Evolutionary conservation across 108 stramenopile species (phyloP), one percentile per base, ranked within the genome.

Genomic region (Cyclotella baltica): DNA sequence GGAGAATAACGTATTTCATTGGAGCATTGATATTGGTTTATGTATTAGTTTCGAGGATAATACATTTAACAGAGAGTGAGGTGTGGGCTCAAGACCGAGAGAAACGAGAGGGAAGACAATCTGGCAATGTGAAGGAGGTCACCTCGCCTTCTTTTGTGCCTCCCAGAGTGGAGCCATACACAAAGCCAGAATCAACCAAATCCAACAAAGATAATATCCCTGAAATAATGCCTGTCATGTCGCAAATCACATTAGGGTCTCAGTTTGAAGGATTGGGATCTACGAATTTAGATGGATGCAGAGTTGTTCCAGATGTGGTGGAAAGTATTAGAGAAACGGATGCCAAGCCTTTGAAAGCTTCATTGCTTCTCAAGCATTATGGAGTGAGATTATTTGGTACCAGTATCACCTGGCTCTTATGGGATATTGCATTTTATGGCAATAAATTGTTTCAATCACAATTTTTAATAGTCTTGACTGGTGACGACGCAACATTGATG

Each of bases 351-450:
- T 53, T 67, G 5, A 77, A 78, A 74, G 58, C 33, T 19, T 27
- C 23, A 15, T 62, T 85, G 20, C 43, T 90, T 11, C 56, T 87
- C 23, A 76, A 72, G 16, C 67, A 90, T 50, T 93, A 87, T 62
- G 92, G 92, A 34, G 67, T 82, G 22, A 61, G 92, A 48, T 62
- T 93, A 34, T 83, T 93, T 63, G 92, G 92, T 11, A 85, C 89
- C 1, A 80, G 85, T 25, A 29, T 77, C 9, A 56, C 88, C 13
- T 93, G 92, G 92, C 37, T 91, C 9, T 56, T 91, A 1, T 93
- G 92, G 92, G 92, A 93, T 63, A 71, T 93, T 47, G 87, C 90
- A 34, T 93, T 89, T 78, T 93, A 93, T 69, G 92, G 92, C 9
- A 93, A 93, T 67, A 93, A 93, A 57, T 73, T 93, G 0, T 93